Percentiles rank a stretch among this genome's conserved stretches.
phyloP scores from a whole-genome alignment of 1,139 yeast species.

The Suhomyces ambrosiae region DNA sequence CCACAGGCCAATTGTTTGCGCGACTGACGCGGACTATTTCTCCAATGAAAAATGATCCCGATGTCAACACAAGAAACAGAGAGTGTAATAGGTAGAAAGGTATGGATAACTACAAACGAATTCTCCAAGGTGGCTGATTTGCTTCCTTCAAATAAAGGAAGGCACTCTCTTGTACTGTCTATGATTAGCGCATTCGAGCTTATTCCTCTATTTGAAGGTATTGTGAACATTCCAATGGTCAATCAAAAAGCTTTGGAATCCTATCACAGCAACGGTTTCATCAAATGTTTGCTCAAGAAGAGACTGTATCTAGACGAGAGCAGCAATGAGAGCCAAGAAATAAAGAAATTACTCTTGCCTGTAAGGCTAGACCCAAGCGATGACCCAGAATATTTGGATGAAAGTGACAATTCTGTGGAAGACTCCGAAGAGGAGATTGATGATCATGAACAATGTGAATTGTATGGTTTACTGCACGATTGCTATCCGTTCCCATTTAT shows the following conservation, averaged over 20 bases:
- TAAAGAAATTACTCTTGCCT: background rate
- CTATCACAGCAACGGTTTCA: constrained; percentile 45
- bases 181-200: constrained; percentile 48
- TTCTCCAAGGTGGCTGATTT: constrained; percentile 37
- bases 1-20: too few relatives aligned
- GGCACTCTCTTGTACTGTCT: constrained; percentile 49
- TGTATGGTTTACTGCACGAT: constrained; percentile 54
- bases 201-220: constrained; percentile 23
- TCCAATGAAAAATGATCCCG: too few relatives aligned
- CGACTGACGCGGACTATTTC: too few relatives aligned
- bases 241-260: constrained; percentile 27
- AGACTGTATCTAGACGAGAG: constrained; percentile 18
- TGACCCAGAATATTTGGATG: background rate
- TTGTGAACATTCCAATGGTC: constrained; percentile 29
- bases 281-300: constrained; percentile 32
- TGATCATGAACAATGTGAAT: constrained; percentile 6
- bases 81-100: constrained; percentile 16
- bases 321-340: background rate
- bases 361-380: background rate
- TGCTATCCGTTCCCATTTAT: constrained; percentile 64
- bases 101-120: constrained; percentile 25
- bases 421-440: constrained; percentile 4
- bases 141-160: constrained; percentile 54
- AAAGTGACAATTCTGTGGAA: constrained; percentile 1
- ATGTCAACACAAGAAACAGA: background rate